Evolutionary conservation across 371 early-diverging fungal species (phyloP).

Genomic region (Haplosporangium sp.): DNA sequence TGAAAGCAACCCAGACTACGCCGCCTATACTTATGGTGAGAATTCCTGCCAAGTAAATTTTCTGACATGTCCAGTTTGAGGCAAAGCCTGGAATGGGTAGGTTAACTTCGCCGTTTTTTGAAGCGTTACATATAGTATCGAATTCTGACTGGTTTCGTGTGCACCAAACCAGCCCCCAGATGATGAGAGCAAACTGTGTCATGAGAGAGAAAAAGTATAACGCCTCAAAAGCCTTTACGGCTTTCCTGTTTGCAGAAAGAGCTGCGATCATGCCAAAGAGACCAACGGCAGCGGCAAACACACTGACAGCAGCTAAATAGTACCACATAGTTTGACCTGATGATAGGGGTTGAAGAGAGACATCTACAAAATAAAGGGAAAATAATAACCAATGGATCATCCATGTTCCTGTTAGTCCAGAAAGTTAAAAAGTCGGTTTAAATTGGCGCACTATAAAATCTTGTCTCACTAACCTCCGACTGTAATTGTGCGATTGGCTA

Average conservation of each 20-base stretch:
- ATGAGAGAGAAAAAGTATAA: slow-evolving; percentile 48
- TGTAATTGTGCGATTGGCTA: slow-evolving; percentile 22
- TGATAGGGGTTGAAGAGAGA: slow-evolving; percentile 23
- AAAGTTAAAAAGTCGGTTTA: neutral
- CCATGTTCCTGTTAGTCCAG: neutral
- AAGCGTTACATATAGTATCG: slow-evolving; percentile 28
- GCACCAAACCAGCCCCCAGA: slow-evolving; percentile 48
- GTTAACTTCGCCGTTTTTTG: slow-evolving; percentile 14
- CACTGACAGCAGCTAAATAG: slow-evolving; percentile 43
- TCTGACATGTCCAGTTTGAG: slow-evolving; percentile 39
- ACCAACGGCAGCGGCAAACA: slow-evolving; percentile 46
- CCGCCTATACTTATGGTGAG: slow-evolving; percentile 38
- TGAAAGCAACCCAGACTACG: slow-evolving; percentile 38
- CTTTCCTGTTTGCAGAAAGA: slow-evolving; percentile 29
- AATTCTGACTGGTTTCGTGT: slow-evolving; percentile 30
- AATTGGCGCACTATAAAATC: neutral
- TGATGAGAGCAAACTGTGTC: slow-evolving; percentile 42
- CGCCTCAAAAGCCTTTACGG: slow-evolving; percentile 54
- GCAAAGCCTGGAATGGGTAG: slow-evolving; percentile 36
- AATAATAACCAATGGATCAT: neutral
- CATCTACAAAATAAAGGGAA: slow-evolving; percentile 5
- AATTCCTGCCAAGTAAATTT: slow-evolving; percentile 23
- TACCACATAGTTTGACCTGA: slow-evolving; percentile 44
- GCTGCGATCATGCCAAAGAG: slow-evolving; percentile 48
- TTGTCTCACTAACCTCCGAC: slow-evolving; percentile 17